A percentile compares a stretch with the other conserved stretches of the same genome.
phyloP scores from a whole-genome alignment of 2,329 filamentous ascomycete species.

The Westerdykella ornata region DNA sequence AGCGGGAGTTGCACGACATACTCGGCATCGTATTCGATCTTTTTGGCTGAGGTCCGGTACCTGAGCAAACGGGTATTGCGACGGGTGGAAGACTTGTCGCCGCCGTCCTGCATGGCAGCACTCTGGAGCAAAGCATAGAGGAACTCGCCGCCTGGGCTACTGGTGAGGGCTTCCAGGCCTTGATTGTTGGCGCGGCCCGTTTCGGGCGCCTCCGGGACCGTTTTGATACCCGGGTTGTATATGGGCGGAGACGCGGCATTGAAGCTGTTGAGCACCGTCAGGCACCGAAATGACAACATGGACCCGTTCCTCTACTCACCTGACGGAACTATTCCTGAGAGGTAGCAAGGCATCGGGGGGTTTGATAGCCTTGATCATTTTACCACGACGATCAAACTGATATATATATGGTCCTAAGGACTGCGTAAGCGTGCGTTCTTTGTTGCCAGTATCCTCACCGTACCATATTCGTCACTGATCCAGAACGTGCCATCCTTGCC shows the following conservation, averaged over 20 bases:
- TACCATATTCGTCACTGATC: slow-evolving; percentile 59
- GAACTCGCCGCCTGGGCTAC: slow-evolving; percentile 56
- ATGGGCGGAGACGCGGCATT: slow-evolving; percentile 57
- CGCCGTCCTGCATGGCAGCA: slow-evolving; percentile 49
- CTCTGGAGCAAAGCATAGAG: slow-evolving; percentile 62
- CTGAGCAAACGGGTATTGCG: slow-evolving; percentile 56
- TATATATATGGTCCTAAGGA: slow-evolving; percentile 60
- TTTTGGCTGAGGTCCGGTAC: slow-evolving; percentile 52
- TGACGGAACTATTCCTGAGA: slow-evolving; percentile 52
- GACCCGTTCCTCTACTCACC: slow-evolving; percentile 5
- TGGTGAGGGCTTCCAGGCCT: slow-evolving; percentile 64
- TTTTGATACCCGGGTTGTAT: slow-evolving; percentile 47
- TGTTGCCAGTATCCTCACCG: slow-evolving; percentile 21
- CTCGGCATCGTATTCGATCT: slow-evolving; percentile 50
- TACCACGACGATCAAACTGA: slow-evolving; percentile 53
- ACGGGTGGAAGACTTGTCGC: slow-evolving; percentile 48
- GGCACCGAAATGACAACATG: neutral
- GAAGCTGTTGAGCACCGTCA: slow-evolving; percentile 43
- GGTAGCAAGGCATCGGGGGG: slow-evolving; percentile 61
- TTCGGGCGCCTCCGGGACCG: slow-evolving; percentile 51
- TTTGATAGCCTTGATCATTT: slow-evolving; percentile 57
- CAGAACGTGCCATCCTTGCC: slow-evolving; percentile 57
- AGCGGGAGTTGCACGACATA: slow-evolving; percentile 61
- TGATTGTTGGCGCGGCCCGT: slow-evolving; percentile 66
- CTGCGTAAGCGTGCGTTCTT: neutral